phyloP scores from a whole-genome alignment of 345 rosid species.

The Eucalyptus rudis region DNA sequence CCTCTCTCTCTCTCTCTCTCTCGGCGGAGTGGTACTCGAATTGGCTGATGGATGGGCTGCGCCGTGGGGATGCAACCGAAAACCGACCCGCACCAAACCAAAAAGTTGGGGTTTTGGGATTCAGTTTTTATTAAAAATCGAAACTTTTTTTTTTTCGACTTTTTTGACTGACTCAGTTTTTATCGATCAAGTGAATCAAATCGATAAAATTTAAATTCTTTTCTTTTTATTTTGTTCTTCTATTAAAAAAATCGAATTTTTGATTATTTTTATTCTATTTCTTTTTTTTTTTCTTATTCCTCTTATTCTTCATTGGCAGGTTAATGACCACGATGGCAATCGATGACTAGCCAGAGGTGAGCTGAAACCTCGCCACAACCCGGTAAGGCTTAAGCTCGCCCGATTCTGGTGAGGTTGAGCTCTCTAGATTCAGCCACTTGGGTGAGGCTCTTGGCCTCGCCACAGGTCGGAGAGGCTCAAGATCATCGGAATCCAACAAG shows the following conservation, averaged over 20 bases:
- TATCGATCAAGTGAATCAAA: too few species aligned
- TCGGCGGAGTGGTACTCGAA: too few species aligned
- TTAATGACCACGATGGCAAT: fast-evolving
- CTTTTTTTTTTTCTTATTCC: fast-evolving
- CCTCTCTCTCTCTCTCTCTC: not conserved
- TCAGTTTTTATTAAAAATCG: fast-evolving
- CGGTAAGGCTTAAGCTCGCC: fast-evolving
- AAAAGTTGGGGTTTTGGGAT: too few species aligned
- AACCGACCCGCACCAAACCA: too few species aligned
- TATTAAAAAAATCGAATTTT: too few species aligned
- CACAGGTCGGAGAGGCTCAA: fast-evolving
- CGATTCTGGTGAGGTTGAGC: fast-evolving
- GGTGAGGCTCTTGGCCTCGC: fast-evolving
- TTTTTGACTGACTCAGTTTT: too few species aligned
- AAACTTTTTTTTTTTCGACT: too few species aligned
- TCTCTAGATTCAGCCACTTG: fast-evolving
- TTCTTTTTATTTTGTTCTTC: too few species aligned
- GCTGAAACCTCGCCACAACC: fast-evolving
- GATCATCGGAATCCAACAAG: fast-evolving
- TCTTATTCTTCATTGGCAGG: fast-evolving
- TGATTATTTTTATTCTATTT: too few species aligned
- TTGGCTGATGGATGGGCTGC: too few species aligned
- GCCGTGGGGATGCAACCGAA: too few species aligned
- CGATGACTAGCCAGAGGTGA: fast-evolving
- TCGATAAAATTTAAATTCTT: fast-evolving